Evolutionary conservation across 352 stramenopile species (phyloP).

Genomic region (Ophiocytium majus): DNA sequence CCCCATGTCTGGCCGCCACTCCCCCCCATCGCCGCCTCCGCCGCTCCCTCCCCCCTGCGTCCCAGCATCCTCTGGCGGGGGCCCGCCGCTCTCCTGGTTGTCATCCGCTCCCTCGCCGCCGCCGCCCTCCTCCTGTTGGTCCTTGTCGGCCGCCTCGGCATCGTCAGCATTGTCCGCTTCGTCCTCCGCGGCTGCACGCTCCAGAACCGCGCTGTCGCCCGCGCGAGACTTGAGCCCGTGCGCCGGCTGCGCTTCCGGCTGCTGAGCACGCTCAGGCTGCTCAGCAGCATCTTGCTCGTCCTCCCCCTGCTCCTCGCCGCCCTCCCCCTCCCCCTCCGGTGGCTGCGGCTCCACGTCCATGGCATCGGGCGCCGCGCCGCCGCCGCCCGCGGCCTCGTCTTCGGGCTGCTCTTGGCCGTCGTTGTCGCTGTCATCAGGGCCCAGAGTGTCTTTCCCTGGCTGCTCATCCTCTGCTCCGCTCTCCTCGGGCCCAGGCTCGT

Average conservation of each 20-base stretch:
- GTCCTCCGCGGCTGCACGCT: conserved; percentile 35
- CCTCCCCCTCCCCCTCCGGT: conserved; percentile 62
- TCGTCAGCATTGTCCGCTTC: conserved; percentile 43
- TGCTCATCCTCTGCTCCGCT: conserved; percentile 33
- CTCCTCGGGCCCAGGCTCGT: not conserved
- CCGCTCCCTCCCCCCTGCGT: conserved; percentile 25
- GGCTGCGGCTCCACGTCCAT: conserved; percentile 43
- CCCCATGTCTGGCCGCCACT: conserved; percentile 38
- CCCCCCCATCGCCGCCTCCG: conserved; percentile 33
- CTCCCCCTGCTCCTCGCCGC: not conserved
- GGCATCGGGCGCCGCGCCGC: not conserved
- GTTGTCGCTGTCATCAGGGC: conserved; percentile 59
- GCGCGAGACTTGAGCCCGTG: conserved; percentile 33
- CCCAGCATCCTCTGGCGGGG: conserved; percentile 22
- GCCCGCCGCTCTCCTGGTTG: conserved; percentile 7
- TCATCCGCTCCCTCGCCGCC: not conserved
- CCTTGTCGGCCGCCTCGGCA: conserved; percentile 47
- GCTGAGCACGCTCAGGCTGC: not conserved
- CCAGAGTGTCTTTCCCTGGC: conserved; percentile 35
- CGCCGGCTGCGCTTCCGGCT: conserved; percentile 26
- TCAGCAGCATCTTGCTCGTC: not conserved
- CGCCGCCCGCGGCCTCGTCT: conserved; percentile 70
- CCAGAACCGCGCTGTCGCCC: conserved; percentile 45
- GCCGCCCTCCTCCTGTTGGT: conserved; percentile 48
- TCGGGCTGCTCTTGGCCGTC: conserved; percentile 69